Base-by-base conservation (phyloP, 176 grass and related monocot species). In the Hordeum marinum region DNA sequence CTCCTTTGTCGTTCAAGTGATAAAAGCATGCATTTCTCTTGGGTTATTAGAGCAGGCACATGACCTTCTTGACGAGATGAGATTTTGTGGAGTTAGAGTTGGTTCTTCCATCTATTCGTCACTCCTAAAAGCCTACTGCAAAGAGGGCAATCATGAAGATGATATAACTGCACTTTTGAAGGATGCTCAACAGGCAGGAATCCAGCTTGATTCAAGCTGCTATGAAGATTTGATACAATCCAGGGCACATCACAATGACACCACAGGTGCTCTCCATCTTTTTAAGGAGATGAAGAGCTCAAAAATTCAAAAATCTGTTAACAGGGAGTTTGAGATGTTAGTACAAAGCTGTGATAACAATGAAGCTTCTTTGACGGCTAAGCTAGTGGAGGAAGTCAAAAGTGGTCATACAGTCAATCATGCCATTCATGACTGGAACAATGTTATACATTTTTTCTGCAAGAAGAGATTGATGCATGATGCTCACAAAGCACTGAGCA, bases 1-100 rank as follows among this genome's bases (percentile, higher is more conserved):
- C 39, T 97, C 90, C 39, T 87, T 87, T 77, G 91, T 94, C 87
- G 90, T 93, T 63, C 89, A 95, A 91, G 91, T 98, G 79, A 95
- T 94, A 88, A 93, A 88, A 85, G 86, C 85, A 65, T 98, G 92
- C 70, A 93, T 98, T 86, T 93, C 75, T 87, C 72, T 93, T 76
- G 89, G 92, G 37, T 90, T 95, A 66, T 79, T 90, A 79, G 90
- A 98, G 58, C 79, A 98, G 84, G 95, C 95, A 82, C 95, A 95
- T 84, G 93, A 95, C 59, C 86, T 98, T 80, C 83, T 98, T 62
- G 93, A 98, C 61, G 93, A 95, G 85, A 98, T 98, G 93, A 95
- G 86, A 83, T 95, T 90, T 88, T 87, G 85, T 84, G 89, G 89
- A 90, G 88, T 98, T 89, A 89, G 85, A 73, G 81, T 98, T 72